Conservation (phyloP, 352 stramenopile genomes). For the Phytopythium delawarense region DNA sequence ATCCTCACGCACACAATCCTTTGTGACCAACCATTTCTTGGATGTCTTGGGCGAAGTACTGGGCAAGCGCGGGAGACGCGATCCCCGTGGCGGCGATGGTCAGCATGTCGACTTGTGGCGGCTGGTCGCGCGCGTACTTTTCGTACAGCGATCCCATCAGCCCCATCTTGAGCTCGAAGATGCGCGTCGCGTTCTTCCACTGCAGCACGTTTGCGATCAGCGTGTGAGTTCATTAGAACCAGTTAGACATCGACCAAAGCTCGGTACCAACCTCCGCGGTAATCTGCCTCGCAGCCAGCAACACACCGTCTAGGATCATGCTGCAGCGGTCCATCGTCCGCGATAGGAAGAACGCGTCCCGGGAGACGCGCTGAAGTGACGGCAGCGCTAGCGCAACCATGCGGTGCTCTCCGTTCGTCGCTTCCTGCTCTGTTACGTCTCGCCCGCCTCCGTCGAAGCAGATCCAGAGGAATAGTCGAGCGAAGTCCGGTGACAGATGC, state of each 20-base stretch:
- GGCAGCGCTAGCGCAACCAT: conserved; percentile 38
- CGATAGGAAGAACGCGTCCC: conserved; percentile 30
- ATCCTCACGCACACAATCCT: not conserved
- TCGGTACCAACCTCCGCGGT: conserved; percentile 24
- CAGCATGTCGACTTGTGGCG: conserved; percentile 75
- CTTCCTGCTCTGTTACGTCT: not conserved
- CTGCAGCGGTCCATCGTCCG: conserved; percentile 22
- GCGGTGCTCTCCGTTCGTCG: conserved; percentile 16
- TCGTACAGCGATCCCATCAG: conserved; percentile 72
- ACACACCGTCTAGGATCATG: conserved; percentile 25
- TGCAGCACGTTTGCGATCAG: not conserved
- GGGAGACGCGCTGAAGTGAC: conserved; percentile 19
- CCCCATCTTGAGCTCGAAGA: conserved; percentile 78
- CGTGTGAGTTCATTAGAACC: not conserved
- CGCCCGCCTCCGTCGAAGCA: not conserved
- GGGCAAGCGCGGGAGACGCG: conserved; percentile 51
- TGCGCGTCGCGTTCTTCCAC: conserved; percentile 74
- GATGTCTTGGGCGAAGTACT: conserved; percentile 83
- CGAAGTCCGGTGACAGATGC: conserved; percentile 31
- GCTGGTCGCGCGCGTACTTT: conserved; percentile 62
- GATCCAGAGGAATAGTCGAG: conserved; percentile 30
- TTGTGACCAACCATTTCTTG: conserved; percentile 59
- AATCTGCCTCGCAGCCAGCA: conserved; percentile 33
- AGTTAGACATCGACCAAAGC: not conserved
- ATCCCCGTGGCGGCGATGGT: conserved; percentile 51